Evolutionary conservation across 805 yeast species (phyloP).

Genomic region (Ogataea haglerorum): DNA sequence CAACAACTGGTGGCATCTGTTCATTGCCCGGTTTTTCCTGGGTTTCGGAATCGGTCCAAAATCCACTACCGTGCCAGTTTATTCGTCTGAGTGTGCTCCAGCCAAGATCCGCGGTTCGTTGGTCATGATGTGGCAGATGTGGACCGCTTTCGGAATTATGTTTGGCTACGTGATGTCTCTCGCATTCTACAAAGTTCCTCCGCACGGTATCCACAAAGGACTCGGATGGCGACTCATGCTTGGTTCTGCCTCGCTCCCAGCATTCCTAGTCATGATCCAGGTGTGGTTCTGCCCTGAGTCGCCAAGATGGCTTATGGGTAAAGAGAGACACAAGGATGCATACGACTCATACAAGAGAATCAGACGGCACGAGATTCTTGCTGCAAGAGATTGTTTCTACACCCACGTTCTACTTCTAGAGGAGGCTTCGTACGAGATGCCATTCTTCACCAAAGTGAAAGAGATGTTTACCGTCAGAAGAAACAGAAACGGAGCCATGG

Average conservation of each 20-base stretch:
- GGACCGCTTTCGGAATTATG: conserved; percentile 73
- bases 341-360: conserved; percentile 47
- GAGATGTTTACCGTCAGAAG: conserved; percentile 71
- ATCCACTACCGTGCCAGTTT: conserved; percentile 69
- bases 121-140: conserved; percentile 73
- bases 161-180: conserved; percentile 64
- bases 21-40: conserved; percentile 60
- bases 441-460: conserved; percentile 44
- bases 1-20: conserved; percentile 64
- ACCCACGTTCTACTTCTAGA: conserved; percentile 62
- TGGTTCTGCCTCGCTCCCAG: conserved; percentile 66
- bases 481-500: conserved; percentile 78
- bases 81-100: conserved; percentile 65
- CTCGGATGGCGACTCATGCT: conserved; percentile 71
- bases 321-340: conserved; percentile 58
- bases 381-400: conserved; percentile 70
- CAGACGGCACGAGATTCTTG: conserved; percentile 51
- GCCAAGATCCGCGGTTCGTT: conserved; percentile 61
- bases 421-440: conserved; percentile 49
- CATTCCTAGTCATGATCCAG: conserved; percentile 54
- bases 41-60: conserved; percentile 73
- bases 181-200: conserved; percentile 56
- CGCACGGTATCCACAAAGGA: conserved; percentile 44
- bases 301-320: conserved; percentile 77
- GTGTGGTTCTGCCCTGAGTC: conserved; percentile 71